These are phyloP conservation scores for Gloeopeniophorella convolvens DNA, from an alignment of 768 basidiomycete species.

Conservation along the genomic window DNA sequence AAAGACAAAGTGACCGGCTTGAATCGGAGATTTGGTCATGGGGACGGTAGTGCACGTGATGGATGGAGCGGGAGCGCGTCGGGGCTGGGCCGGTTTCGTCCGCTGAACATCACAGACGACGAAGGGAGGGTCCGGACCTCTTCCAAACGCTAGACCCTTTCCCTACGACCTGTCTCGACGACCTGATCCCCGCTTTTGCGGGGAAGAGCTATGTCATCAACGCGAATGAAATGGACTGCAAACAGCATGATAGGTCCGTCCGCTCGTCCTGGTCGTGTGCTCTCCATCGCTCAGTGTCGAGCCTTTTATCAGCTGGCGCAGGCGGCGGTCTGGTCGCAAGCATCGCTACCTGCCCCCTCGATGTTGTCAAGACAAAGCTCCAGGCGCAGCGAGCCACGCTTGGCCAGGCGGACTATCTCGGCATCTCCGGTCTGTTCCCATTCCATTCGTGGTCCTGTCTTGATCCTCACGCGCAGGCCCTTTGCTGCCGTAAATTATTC, in stretches of 20 bases:
- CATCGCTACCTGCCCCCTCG: conserved; percentile 92
- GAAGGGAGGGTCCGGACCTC: background rate
- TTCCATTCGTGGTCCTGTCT: conserved; percentile 8
- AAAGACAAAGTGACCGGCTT: too few species aligned
- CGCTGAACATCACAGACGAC: conserved; percentile 1
- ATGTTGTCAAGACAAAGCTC: conserved; percentile 95
- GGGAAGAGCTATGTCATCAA: conserved; percentile 62
- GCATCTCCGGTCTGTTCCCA: conserved; percentile 19
- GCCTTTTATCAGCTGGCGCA: conserved; percentile 66
- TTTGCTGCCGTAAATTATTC: conserved; percentile 13
- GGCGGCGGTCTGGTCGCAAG: conserved; percentile 91
- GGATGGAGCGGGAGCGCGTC: too few species aligned
- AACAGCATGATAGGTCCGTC: conserved; percentile 82
- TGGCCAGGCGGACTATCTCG: conserved; percentile 60
- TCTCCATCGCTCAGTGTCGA: conserved; percentile 2
- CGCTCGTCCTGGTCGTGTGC: conserved; percentile 24
- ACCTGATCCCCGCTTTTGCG: conserved; percentile 41
- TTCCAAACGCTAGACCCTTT: background rate
- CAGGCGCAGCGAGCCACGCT: conserved; percentile 82
- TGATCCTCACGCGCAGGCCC: conserved; percentile 22
- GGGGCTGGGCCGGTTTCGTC: background rate
- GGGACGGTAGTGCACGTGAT: conserved; percentile 2
- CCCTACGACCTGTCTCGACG: background rate
- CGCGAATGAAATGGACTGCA: conserved; percentile 57
- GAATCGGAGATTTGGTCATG: background rate